These are phyloP conservation scores for Huntiella abstrusa DNA, from an alignment of 2,329 filamentous ascomycete genomes.

Conservation along the genomic window DNA sequence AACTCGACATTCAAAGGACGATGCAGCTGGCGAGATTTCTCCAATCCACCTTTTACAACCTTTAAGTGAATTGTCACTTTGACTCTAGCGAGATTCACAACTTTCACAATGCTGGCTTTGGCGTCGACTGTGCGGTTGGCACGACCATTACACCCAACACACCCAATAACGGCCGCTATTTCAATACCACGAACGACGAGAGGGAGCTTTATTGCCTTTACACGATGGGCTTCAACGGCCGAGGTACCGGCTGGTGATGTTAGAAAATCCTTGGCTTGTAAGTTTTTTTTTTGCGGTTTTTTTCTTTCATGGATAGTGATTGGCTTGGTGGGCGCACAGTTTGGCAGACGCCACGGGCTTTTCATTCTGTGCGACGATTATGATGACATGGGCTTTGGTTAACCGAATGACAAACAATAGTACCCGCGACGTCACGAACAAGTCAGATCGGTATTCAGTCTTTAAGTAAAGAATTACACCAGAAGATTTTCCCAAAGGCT, in stretches of 20 bases:
- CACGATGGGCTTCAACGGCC: constrained; percentile 5
- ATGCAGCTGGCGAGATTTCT: background rate
- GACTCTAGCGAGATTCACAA: background rate
- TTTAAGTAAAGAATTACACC: constrained; percentile 63
- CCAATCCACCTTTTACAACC: background rate
- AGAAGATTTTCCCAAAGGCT: constrained; percentile 56
- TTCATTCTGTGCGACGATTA: too few species aligned
- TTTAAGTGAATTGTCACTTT: background rate
- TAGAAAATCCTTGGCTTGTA: constrained; percentile 23
- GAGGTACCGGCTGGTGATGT: constrained; percentile 5
- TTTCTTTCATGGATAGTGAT: too few species aligned
- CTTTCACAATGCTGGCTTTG: background rate
- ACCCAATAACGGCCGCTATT: background rate
- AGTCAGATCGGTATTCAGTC: constrained; percentile 94
- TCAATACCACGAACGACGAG: background rate
- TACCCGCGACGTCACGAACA: constrained; percentile 45
- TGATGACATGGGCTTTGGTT: too few species aligned
- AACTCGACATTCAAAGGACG: too few species aligned
- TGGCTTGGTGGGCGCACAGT: too few species aligned
- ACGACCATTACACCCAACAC: background rate
- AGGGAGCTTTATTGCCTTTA: background rate
- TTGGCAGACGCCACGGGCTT: too few species aligned
- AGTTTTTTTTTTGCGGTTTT: constrained; percentile 13
- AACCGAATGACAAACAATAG: constrained; percentile 15
- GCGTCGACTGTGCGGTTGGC: background rate